Conservation (phyloP, 768 basidiomycete species). For the Suillus placidus region DNA sequence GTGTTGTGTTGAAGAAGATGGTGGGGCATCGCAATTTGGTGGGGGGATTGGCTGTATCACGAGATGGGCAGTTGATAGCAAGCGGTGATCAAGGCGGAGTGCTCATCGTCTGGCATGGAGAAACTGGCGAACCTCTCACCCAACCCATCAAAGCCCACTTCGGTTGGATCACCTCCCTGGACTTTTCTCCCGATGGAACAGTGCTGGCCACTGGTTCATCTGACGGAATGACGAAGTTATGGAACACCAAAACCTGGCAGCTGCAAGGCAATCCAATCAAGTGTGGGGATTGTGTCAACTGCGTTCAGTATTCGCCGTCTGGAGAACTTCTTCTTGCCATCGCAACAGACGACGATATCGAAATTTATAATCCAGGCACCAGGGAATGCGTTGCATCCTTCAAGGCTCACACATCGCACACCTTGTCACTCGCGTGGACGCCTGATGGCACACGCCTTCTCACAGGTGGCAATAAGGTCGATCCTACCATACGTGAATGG, state of each 20-base stretch:
- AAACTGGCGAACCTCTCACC: neutral
- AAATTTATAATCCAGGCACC: neutral
- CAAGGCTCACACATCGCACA: neutral
- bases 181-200: neutral
- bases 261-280: neutral
- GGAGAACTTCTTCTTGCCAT: constrained; percentile 1
- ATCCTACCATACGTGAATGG: neutral
- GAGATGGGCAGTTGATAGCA: neutral
- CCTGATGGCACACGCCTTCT: neutral
- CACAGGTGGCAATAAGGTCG: fast-evolving
- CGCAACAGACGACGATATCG: neutral
- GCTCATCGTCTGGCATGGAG: neutral
- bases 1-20: neutral
- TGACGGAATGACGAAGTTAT: neutral
- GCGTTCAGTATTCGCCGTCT: neutral
- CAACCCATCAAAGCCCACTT: neutral
- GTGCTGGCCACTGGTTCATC: neutral
- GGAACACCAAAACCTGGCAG: neutral
- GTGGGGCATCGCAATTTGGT: neutral
- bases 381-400: neutral
- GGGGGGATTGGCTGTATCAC: neutral
- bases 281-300: neutral
- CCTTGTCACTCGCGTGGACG: neutral
- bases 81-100: neutral
- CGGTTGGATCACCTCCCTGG: neutral